phyloP scores from a whole-genome alignment of 1,284 basidiomycete species.

The Leccinum huronense region DNA sequence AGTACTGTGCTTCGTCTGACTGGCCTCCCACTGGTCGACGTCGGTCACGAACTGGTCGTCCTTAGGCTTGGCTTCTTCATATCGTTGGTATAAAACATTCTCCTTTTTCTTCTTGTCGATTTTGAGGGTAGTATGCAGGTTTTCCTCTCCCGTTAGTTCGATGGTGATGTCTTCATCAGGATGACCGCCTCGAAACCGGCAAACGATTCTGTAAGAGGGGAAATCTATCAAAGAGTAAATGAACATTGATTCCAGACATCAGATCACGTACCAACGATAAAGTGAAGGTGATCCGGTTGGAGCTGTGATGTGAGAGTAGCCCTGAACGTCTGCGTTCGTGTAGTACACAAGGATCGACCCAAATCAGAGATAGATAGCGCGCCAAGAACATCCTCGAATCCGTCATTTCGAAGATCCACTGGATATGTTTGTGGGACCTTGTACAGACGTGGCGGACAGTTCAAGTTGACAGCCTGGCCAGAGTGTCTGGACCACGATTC shows the following conservation, averaged over 20 bases:
- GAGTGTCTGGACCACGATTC: neutral
- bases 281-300: neutral
- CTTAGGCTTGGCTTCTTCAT: conserved; percentile 87
- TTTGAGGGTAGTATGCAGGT: conserved; percentile 41
- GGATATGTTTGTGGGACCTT: neutral
- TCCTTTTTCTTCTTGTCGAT: conserved; percentile 97
- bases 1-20: conserved; percentile 87
- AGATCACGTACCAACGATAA: neutral
- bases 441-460: neutral
- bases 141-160: neutral
- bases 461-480: too few species aligned
- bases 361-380: neutral
- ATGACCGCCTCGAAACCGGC: neutral
- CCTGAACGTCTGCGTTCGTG: neutral
- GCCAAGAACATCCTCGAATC: neutral
- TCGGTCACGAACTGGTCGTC: conserved; percentile 94
- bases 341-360: neutral
- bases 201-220: neutral
- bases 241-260: neutral
- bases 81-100: conserved; percentile 90
- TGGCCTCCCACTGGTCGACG: conserved; percentile 94
- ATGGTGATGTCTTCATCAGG: neutral
- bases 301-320: neutral
- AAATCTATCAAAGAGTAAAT: neutral
- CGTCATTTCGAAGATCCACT: neutral